Evolutionary conservation across 2,329 filamentous ascomycete genomes (phyloP), one percentile per base, ranked within the genome.

Genomic region (Alternaria gansuensis): DNA sequence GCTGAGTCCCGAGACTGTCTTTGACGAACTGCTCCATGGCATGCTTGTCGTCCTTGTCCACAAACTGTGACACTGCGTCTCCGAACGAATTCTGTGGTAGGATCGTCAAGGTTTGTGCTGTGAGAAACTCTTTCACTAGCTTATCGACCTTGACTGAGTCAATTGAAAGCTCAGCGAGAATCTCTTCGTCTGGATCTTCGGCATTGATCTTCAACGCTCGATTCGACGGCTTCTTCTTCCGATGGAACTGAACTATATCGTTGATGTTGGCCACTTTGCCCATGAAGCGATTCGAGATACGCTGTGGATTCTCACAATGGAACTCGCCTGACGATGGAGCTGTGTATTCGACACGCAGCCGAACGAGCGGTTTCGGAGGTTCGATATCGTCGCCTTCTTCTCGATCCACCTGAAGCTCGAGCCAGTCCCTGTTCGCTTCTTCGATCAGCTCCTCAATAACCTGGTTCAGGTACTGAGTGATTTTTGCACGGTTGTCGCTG

Each of bases 1-100:
- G 71, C 57, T 83, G 81, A 14, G 71, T 75, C 13, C 72, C 70
- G 28, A 83, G 69, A 62, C 76, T 80, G 4, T 81, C 76, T 4
- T 77, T 73, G 7, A 83, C 78, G 57, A 83, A 83, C 11, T 73
- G 76, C 62, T 81, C 76, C 88, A 98, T 92, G 3, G 92, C 92
- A 69, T 95, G 89, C 73, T 93, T 96, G 80, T 99, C 95, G 66
- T 97, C 92, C 67, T 98, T 98, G 75, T 93, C 89, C 26, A 99
- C 92, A 69, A 95, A 99, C 61, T 96, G 91, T 45, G 88, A 89
- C 5, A 99, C 92, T 0, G 95, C 95, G 71, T 98, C 93, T 14
- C 93, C 91, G 71, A 99, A 97, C 0, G 90, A 90, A 29, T 93
- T 95, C 70, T 97, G 92, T 0, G 95, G 95, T 0, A 99, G 83